Percentiles rank a stretch among this genome's conserved stretches.
phyloP scores from a whole-genome alignment of 805 yeast genomes.

The Blastobotrys parvus region DNA sequence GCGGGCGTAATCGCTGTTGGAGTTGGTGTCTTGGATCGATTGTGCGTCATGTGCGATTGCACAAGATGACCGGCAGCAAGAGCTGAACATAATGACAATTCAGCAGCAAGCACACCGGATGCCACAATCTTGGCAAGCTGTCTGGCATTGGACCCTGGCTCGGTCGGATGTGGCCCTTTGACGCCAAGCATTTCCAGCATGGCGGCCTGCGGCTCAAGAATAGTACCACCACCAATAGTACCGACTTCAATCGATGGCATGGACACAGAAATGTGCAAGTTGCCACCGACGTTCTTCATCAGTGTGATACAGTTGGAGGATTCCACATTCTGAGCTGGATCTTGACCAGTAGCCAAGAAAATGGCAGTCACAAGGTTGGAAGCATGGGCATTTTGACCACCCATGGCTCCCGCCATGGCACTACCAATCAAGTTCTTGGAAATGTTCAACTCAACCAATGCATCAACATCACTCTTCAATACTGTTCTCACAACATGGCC shows the following conservation, averaged over 20 bases:
- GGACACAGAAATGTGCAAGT: slow-evolving; percentile 86
- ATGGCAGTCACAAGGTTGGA: slow-evolving; percentile 94
- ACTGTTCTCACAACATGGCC: slow-evolving; percentile 70
- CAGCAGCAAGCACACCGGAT: slow-evolving; percentile 92
- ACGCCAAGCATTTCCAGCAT: slow-evolving; percentile 93
- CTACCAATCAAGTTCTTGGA: slow-evolving; percentile 90
- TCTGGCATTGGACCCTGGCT: slow-evolving; percentile 91
- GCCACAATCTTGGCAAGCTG: slow-evolving; percentile 91
- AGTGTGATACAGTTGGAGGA: slow-evolving; percentile 95
- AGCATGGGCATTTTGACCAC: slow-evolving; percentile 98
- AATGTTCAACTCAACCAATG: slow-evolving; percentile 82
- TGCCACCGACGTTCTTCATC: slow-evolving; percentile 75
- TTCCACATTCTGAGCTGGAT: slow-evolving; percentile 99
- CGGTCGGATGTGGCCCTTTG: slow-evolving; percentile 88
- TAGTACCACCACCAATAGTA: slow-evolving; percentile 98
- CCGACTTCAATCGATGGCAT: slow-evolving; percentile 99
- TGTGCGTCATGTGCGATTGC: slow-evolving; percentile 94
- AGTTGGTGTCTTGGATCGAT: slow-evolving; percentile 56
- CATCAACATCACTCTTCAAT: slow-evolving; percentile 84
- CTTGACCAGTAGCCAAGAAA: slow-evolving; percentile 93
- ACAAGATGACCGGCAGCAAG: slow-evolving; percentile 98
- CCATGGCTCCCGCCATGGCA: slow-evolving; percentile 97
- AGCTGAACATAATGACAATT: slow-evolving; percentile 88
- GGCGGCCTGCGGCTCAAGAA: slow-evolving; percentile 92
- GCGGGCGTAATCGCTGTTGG: slow-evolving; percentile 22